Conservation (phyloP, 2,329 filamentous ascomycete genomes). For the Didymella lethalis region DNA sequence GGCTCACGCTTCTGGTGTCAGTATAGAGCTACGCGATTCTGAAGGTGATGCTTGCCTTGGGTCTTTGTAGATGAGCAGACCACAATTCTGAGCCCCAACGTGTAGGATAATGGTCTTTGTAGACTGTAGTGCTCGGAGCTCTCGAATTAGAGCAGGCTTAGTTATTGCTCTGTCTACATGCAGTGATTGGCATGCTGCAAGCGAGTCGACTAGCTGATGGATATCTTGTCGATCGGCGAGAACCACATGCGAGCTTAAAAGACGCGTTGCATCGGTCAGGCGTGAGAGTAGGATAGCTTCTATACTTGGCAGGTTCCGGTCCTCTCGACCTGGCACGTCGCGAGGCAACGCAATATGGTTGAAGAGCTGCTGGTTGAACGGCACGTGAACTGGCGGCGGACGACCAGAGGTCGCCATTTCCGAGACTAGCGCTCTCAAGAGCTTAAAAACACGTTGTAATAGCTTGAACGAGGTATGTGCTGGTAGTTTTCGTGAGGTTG, state of each 20-base stretch:
- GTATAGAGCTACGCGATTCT: neutral
- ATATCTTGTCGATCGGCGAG: slow-evolving; percentile 23
- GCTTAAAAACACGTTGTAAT: neutral
- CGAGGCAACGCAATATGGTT: slow-evolving; percentile 52
- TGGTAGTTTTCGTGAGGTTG: neutral
- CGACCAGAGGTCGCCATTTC: slow-evolving; percentile 28
- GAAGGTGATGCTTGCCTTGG: slow-evolving; percentile 41
- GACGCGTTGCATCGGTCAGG: slow-evolving; percentile 36
- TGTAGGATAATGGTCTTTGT: slow-evolving; percentile 53
- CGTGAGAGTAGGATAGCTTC: slow-evolving; percentile 42
- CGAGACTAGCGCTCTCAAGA: neutral
- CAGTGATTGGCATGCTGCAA: slow-evolving; percentile 29
- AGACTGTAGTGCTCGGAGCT: slow-evolving; percentile 26
- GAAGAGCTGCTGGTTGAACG: slow-evolving; percentile 39
- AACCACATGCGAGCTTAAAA: slow-evolving; percentile 24
- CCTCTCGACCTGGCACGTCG: slow-evolving; percentile 48
- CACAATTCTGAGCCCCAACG: slow-evolving; percentile 60
- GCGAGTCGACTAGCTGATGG: slow-evolving; percentile 24
- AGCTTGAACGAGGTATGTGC: neutral
- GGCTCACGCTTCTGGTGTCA: slow-evolving; percentile 22
- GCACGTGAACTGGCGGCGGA: slow-evolving; percentile 3
- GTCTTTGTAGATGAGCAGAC: slow-evolving; percentile 53
- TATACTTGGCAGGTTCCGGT: slow-evolving; percentile 37
- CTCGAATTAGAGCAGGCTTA: slow-evolving; percentile 30
- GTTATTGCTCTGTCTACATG: slow-evolving; percentile 37